Conservation (phyloP, 192 early-diverging fungal species). For the Coemansia sp. region DNA sequence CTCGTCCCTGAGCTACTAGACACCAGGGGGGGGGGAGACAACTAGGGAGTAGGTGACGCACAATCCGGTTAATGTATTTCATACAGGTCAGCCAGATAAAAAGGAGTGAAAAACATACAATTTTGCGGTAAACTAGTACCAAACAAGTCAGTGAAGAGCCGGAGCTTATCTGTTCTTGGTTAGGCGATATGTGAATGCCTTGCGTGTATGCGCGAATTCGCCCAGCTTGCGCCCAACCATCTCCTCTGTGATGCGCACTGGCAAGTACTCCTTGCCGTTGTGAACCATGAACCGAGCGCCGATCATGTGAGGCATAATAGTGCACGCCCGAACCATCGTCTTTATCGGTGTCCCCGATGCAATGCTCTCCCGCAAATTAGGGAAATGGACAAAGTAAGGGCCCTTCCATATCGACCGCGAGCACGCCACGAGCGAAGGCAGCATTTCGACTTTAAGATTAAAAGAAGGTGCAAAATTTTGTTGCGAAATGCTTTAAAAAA, state of each 20-base stretch:
- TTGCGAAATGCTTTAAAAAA: background rate
- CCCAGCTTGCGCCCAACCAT: constrained; percentile 95
- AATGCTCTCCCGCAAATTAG: constrained; percentile 62
- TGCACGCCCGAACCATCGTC: constrained; percentile 77
- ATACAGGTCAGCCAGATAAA: no score
- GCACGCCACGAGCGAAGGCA: constrained; percentile 13
- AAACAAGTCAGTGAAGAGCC: no score
- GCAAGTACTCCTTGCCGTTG: constrained; percentile 88
- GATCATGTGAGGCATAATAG: constrained; percentile 88
- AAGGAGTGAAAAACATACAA: no score
- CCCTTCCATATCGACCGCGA: constrained; percentile 72
- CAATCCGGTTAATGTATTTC: background rate
- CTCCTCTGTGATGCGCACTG: constrained; percentile 80
- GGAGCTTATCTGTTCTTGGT: constrained; percentile 70
- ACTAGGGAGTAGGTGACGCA: background rate
- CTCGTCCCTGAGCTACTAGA: background rate
- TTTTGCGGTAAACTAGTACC: no score
- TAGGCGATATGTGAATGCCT: constrained; percentile 75
- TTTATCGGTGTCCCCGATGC: constrained; percentile 62
- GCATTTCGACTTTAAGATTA: constrained; percentile 15
- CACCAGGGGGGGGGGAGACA: background rate
- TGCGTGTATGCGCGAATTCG: constrained; percentile 89
- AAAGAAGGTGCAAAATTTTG: background rate
- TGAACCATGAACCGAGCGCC: constrained; percentile 87
- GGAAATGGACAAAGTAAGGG: constrained; percentile 55